These are phyloP conservation scores for Sclerotinia minor DNA, from an alignment of 2,329 filamentous ascomycete species.

Conservation along the genomic window DNA sequence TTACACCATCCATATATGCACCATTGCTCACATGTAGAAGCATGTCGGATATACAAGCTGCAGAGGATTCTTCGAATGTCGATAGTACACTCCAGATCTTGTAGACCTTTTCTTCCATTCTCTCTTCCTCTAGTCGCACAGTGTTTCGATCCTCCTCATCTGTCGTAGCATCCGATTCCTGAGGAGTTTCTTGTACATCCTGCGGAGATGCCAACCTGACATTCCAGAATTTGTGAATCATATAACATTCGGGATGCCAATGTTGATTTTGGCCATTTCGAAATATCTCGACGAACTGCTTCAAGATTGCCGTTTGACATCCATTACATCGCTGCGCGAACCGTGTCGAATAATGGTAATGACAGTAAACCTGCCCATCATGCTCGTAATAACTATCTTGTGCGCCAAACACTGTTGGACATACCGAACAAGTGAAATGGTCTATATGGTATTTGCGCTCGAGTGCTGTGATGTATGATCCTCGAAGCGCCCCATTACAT, in stretches of 20 bases:
- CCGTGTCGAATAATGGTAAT: slow-evolving; percentile 97
- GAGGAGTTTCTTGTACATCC: slow-evolving; percentile 49
- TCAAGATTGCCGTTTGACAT: slow-evolving; percentile 94
- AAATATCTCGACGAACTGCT: slow-evolving; percentile 99
- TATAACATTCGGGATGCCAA: slow-evolving; percentile 99
- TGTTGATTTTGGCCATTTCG: slow-evolving; percentile 97
- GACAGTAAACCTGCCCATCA: slow-evolving; percentile 93
- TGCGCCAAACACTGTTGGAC: slow-evolving; percentile 95
- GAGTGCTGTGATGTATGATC: slow-evolving; percentile 96
- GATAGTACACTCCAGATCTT: slow-evolving; percentile 98
- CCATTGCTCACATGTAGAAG: slow-evolving; percentile 97
- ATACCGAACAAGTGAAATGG: slow-evolving; percentile 97
- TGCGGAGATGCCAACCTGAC: slow-evolving; percentile 64
- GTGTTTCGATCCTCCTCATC: slow-evolving; percentile 68
- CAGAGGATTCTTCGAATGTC: slow-evolving; percentile 95
- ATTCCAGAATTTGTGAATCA: slow-evolving; percentile 99
- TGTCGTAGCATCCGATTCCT: slow-evolving; percentile 52
- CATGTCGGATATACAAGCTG: slow-evolving; percentile 99
- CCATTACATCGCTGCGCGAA: slow-evolving; percentile 96
- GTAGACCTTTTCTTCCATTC: slow-evolving; percentile 96
- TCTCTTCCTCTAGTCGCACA: slow-evolving; percentile 84
- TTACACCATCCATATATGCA: slow-evolving; percentile 89
- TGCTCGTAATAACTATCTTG: slow-evolving; percentile 99
- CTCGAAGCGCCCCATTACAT: slow-evolving; percentile 87
- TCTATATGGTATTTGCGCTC: slow-evolving; percentile 99